Conservation (phyloP, 2,329 filamentous ascomycete species). For the Madurella mycetomatis region DNA sequence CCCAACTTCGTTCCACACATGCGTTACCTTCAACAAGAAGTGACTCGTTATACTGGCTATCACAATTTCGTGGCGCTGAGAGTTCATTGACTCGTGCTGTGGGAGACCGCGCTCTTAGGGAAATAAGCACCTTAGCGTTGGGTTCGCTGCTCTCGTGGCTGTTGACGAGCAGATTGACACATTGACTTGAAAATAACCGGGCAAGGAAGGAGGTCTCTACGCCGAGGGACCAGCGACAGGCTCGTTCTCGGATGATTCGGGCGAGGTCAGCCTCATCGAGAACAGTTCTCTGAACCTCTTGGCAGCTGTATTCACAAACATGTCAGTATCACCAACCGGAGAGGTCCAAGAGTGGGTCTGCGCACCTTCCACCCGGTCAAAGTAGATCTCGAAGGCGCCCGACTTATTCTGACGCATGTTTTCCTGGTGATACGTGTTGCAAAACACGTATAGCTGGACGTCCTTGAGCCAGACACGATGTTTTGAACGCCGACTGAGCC, state of each 20-base stretch:
- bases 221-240: conserved; percentile 1
- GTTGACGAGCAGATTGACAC: background rate
- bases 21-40: too few species aligned
- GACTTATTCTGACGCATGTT: conserved; percentile 46
- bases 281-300: conserved; percentile 25
- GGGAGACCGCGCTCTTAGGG: too few species aligned
- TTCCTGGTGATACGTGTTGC: conserved; percentile 49
- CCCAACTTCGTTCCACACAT: too few species aligned
- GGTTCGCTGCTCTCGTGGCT: too few species aligned
- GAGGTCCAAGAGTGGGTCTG: background rate
- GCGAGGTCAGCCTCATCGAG: background rate
- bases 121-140: too few species aligned
- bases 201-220: background rate
- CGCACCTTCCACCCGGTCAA: conserved; percentile 39
- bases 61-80: too few species aligned
- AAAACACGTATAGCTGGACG: conserved; percentile 57
- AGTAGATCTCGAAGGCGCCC: conserved; percentile 49
- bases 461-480: conserved; percentile 50
- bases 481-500: conserved; percentile 46
- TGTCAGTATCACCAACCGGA: background rate
- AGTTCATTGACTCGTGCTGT: too few species aligned
- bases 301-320: conserved; percentile 11
- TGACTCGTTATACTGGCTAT: too few species aligned
- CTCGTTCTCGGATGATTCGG: conserved; percentile 19
- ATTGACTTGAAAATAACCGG: background rate